A percentile compares a stretch with the other conserved stretches of the same genome.
phyloP scores from a whole-genome alignment of 345 rosid species.

The Murraya koenigii region DNA sequence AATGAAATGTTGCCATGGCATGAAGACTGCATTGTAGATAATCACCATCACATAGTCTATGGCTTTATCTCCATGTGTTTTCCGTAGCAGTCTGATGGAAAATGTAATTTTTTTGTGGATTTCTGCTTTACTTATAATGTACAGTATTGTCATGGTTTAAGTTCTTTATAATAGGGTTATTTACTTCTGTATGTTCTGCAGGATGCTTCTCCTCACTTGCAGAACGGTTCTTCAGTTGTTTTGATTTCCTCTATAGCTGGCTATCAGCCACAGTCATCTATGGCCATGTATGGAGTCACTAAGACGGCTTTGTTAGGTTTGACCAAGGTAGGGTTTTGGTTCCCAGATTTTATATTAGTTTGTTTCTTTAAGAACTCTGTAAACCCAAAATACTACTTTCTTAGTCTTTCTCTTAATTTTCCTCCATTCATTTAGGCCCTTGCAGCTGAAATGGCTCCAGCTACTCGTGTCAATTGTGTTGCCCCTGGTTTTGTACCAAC shows the following conservation, averaged over 20 bases:
- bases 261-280: conserved; percentile 53
- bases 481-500: conserved; percentile 97
- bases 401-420: not conserved
- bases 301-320: conserved; percentile 93
- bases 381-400: not conserved
- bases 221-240: conserved; percentile 75
- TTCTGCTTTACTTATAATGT: not conserved
- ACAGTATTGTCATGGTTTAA: not conserved
- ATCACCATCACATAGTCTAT: not conserved
- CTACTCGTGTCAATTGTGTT: conserved; percentile 75
- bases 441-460: conserved; percentile 79
- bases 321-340: conserved; percentile 53
- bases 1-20: not conserved
- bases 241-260: conserved; percentile 74
- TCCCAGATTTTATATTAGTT: not conserved
- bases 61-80: not conserved
- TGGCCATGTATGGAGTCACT: conserved; percentile 92
- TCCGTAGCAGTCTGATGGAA: not conserved
- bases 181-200: conserved; percentile 19
- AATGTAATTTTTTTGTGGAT: not conserved
- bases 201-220: conserved; percentile 79
- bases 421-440: conserved; percentile 54
- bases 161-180: no score
- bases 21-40: not conserved
- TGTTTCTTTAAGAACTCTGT: not conserved